phyloP scores from a whole-genome alignment of 768 basidiomycete species.

The Russula dissimulans region DNA sequence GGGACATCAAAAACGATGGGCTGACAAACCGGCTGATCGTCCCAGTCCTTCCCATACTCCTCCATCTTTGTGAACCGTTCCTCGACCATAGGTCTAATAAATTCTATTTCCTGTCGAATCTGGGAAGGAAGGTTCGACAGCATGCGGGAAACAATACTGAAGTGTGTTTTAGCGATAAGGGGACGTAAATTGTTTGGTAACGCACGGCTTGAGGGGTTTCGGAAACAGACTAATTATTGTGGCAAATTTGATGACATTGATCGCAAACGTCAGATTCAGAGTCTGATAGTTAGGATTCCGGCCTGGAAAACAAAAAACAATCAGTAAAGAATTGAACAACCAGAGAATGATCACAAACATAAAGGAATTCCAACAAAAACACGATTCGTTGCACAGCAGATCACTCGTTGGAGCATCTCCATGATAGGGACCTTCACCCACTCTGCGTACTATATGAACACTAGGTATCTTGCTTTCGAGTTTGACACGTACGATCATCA shows the following conservation, averaged over 20 bases:
- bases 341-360: constrained; percentile 22
- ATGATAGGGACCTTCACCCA: constrained; percentile 22
- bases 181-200: neutral
- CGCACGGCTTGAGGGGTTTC: constrained; percentile 29
- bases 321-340: neutral
- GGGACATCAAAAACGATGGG: neutral
- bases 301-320: constrained; percentile 18
- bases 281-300: constrained; percentile 25
- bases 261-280: constrained; percentile 28
- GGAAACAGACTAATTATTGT: constrained; percentile 28
- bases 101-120: constrained; percentile 7
- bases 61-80: constrained; percentile 21
- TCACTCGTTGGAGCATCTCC: constrained; percentile 22
- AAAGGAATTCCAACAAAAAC: constrained; percentile 29
- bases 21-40: constrained; percentile 22
- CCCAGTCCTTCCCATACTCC: constrained; percentile 20
- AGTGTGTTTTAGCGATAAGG: neutral
- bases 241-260: constrained; percentile 24
- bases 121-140: constrained; percentile 14
- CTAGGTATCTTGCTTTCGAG: neutral
- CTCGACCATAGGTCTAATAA: constrained; percentile 7
- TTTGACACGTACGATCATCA: constrained; percentile 10
- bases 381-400: constrained; percentile 26
- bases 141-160: constrained; percentile 15
- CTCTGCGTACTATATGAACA: constrained; percentile 22